Percentiles rank a stretch among this genome's conserved stretches.
Conservation (phyloP, 148 eudicot species). For the Chenopodium album region DNA sequence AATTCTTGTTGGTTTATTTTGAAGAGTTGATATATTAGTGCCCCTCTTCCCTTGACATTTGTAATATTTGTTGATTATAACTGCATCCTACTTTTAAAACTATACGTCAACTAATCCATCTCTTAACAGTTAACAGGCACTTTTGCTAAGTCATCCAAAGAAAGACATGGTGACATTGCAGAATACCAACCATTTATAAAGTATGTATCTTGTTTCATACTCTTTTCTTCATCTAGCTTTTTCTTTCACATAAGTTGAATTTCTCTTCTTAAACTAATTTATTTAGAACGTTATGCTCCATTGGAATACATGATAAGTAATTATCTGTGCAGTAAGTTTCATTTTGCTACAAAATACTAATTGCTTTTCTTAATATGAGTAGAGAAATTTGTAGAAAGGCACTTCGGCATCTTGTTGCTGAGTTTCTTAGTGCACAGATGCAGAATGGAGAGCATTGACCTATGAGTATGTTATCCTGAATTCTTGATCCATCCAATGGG, state of each 20-base stretch:
- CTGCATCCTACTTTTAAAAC: not conserved
- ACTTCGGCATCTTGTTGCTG: constrained; percentile 76
- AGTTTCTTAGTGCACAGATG: constrained; percentile 72
- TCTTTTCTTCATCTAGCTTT: not conserved
- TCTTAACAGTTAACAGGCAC: constrained; percentile 44
- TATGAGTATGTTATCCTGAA: constrained; percentile 43
- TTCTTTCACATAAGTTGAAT: not conserved
- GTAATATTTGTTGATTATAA: not conserved
- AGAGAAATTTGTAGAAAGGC: constrained; percentile 78
- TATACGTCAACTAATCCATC: not conserved
- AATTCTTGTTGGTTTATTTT: constrained; percentile 87
- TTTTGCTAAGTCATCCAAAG: constrained; percentile 81
- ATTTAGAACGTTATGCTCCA: not conserved
- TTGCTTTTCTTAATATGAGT: constrained; percentile 12
- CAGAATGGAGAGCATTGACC: constrained; percentile 98
- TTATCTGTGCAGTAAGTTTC: not conserved
- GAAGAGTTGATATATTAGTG: constrained; percentile 37
- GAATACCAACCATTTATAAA: constrained; percentile 82
- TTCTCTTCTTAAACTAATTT: not conserved
- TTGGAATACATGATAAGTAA: not conserved
- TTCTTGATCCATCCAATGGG: not conserved
- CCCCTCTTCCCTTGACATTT: not conserved
- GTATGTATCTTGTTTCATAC: constrained; percentile 33
- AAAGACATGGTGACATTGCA: constrained; percentile 81
- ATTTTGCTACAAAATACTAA: not conserved